These are phyloP conservation scores for Fusarium caatingaense DNA, from an alignment of 2,329 filamentous ascomycete genomes.

Conservation along the genomic window DNA sequence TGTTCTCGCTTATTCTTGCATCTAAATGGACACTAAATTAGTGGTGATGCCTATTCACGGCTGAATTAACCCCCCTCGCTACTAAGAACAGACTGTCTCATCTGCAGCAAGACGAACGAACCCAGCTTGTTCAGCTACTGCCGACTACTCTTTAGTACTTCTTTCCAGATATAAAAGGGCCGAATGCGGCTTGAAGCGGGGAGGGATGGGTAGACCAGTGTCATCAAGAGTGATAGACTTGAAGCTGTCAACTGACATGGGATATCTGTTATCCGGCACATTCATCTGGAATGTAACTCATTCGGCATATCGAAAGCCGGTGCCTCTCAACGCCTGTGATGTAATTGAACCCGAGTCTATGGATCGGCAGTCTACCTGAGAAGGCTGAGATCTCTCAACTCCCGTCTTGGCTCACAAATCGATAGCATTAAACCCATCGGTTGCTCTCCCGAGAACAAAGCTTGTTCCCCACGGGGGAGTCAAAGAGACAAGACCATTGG, in stretches of 20 bases:
- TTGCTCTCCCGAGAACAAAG: neutral
- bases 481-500: no score
- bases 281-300: neutral
- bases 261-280: neutral
- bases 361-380: neutral
- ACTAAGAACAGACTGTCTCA: neutral
- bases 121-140: no score
- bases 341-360: neutral
- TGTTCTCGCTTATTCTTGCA: neutral
- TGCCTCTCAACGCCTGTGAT: neutral
- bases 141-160: neutral
- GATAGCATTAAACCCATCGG: neutral
- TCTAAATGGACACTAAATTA: neutral
- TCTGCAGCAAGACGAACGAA: neutral
- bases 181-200: neutral
- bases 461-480: no score
- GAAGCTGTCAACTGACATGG: neutral
- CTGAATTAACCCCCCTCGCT: no score
- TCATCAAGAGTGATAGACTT: neutral
- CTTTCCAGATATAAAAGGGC: accelerated
- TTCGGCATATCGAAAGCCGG: neutral
- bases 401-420: neutral
- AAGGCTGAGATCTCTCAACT: neutral
- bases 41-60: neutral
- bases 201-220: neutral